Evolutionary conservation across 148 eudicot genomes (phyloP).

Genomic region (Silene uniflora): DNA sequence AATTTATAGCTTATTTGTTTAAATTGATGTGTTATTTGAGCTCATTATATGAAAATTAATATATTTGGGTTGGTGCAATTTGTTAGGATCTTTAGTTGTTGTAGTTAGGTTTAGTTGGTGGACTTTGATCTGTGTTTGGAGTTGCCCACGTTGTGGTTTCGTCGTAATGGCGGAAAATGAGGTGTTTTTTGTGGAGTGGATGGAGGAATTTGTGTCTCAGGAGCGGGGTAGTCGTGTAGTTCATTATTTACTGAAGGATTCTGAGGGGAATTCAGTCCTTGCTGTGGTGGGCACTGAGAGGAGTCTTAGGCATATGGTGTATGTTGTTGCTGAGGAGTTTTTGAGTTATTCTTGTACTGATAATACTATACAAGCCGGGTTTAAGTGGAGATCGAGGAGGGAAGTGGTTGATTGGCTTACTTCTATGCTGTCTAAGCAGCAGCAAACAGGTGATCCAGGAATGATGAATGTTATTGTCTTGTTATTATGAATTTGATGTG

Average conservation of each 20-base stretch:
- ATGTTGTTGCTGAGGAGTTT: conserved; percentile 94
- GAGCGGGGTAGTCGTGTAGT: conserved; percentile 89
- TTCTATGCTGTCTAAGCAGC: conserved; percentile 80
- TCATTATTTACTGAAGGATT: conserved; percentile 85
- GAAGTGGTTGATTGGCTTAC: conserved; percentile 99
- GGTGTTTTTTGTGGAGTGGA: conserved; percentile 85
- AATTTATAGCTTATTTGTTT: background rate
- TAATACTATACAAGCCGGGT: conserved; percentile 64
- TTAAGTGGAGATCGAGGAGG: conserved; percentile 96
- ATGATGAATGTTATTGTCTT: conserved; percentile 20
- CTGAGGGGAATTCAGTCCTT: conserved; percentile 63
- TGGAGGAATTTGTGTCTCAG: conserved; percentile 85
- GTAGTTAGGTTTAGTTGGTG: conserved; percentile 16
- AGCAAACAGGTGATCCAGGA: conserved; percentile 43
- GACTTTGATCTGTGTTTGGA: conserved; percentile 25
- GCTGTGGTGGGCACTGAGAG: conserved; percentile 98
- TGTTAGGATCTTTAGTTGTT: conserved; percentile 14
- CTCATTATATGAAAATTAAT: conserved; percentile 10
- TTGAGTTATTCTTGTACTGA: conserved; percentile 53
- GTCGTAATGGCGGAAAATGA: conserved; percentile 43
- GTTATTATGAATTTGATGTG: conserved; percentile 7
- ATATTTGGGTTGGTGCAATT: conserved; percentile 1
- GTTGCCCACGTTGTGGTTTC: conserved; percentile 7
- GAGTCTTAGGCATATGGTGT: conserved; percentile 99
- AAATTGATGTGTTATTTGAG: conserved; percentile 12